Evolutionary conservation across 2,329 filamentous ascomycete species (phyloP), one percentile per base, ranked within the genome.

Genomic region (Dactylellina drechsleri): DNA sequence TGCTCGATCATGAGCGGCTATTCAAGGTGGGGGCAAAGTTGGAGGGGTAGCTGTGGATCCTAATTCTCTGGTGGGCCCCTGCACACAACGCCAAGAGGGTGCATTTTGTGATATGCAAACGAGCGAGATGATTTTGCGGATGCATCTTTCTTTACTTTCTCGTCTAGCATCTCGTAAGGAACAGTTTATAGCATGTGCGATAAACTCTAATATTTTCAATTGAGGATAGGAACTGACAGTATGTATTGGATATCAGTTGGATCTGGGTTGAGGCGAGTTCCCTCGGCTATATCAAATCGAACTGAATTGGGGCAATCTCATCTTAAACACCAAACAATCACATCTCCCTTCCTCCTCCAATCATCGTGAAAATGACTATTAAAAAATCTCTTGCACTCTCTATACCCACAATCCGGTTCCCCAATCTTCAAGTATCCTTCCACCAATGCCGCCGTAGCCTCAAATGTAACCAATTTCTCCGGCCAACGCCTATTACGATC

Each of bases 351-450:
- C 56, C 79, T 73, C 54, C 79, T 77, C 23, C 41, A 62, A 58
- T 80, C 79, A 40, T 80, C 79, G 49, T 80, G 78, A n/a, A 66
- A 57, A 72, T 80, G 78, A 4, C 61, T 79, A 70, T 80, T 80
- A 31, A 79, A 80, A 16, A 77, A 78, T 28, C 79, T 74, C 60
- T 68, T 66, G 58, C 79, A 80, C 43, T 77, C 75, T 16, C 41
- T 26, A 41, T 77, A 72, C 49, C 53, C 40, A 1, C 26, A 49
- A 2, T 67, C 47, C 15, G 53, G 61, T 16, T 47, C 49, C 5
- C 47, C 66, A 13, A 66, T 68, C 12, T 28, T 41, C 52, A 74
- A 62, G 23, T 75, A 68, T 2, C 20, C 49, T 8, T 56, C 56
- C 8, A 78, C 40, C 1, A 75, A 43, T 2, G 65, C 41, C 52